Conservation (phyloP, 192 early-diverging fungal species). For the Rhizophagus sp. region DNA sequence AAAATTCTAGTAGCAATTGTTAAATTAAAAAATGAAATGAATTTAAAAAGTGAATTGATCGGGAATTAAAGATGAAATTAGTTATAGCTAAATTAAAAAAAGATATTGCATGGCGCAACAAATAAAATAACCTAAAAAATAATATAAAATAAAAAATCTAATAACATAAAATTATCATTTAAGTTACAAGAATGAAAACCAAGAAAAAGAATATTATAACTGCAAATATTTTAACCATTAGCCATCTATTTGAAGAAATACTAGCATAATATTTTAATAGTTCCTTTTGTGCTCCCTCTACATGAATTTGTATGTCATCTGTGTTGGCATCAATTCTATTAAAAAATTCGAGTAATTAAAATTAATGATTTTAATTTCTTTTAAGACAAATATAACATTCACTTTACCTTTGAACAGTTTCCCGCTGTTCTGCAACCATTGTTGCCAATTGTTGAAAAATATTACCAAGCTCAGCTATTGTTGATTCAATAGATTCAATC, state of each 20-base stretch:
- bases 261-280: conserved; percentile 90
- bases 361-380: neutral
- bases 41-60: too few species aligned
- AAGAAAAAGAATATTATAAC: conserved; percentile 87
- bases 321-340: conserved; percentile 91
- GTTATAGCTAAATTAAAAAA: too few species aligned
- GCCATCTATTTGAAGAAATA: conserved; percentile 91
- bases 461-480: conserved; percentile 93
- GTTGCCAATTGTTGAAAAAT: conserved; percentile 88
- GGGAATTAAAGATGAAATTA: too few species aligned
- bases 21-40: too few species aligned
- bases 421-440: conserved; percentile 86
- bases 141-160: too few species aligned
- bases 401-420: conserved; percentile 77
- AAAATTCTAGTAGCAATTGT: too few species aligned
- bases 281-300: conserved; percentile 86
- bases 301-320: conserved; percentile 88
- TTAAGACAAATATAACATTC: neutral
- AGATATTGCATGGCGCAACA: too few species aligned
- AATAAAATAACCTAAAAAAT: too few species aligned
- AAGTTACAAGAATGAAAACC: conserved; percentile 56
- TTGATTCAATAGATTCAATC: conserved; percentile 95
- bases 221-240: conserved; percentile 94
- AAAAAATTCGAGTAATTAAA: neutral
- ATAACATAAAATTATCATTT: neutral